phyloP scores from a whole-genome alignment of 805 yeast genomes.

The Lachancea thermotolerans region DNA sequence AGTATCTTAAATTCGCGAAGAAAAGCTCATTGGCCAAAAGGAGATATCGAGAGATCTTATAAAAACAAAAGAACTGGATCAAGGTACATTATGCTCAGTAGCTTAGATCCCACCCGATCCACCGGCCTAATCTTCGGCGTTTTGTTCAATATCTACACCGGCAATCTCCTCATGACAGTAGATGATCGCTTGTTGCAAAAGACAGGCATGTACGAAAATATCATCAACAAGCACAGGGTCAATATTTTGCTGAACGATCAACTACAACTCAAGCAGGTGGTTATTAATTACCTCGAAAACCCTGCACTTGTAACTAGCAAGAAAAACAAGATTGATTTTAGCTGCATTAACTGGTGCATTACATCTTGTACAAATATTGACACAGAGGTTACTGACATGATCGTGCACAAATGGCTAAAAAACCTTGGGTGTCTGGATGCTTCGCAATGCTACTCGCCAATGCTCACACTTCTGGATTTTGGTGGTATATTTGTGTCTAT shows the following conservation, averaged over 20 bases:
- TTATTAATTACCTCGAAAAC: constrained; percentile 83
- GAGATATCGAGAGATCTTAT: constrained; percentile 39
- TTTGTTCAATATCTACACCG: constrained; percentile 74
- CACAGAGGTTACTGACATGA: constrained; percentile 83
- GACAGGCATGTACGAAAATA: constrained; percentile 82
- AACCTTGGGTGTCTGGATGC: constrained; percentile 83
- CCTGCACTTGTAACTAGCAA: constrained; percentile 80
- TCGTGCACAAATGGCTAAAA: constrained; percentile 81
- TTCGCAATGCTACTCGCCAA: constrained; percentile 74
- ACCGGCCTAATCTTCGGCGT: constrained; percentile 83
- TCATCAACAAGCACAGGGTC: constrained; percentile 63
- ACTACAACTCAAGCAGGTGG: constrained; percentile 80
- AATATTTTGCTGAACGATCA: constrained; percentile 79
- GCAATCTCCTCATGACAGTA: constrained; percentile 74
- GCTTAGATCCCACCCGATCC: constrained; percentile 66
- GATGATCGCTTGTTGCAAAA: constrained; percentile 66
- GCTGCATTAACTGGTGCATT: constrained; percentile 80
- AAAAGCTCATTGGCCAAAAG: constrained; percentile 41
- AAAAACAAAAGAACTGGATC: constrained; percentile 24
- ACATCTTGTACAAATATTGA: constrained; percentile 86
- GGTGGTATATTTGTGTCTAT: constrained; percentile 93
- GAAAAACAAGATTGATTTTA: constrained; percentile 67
- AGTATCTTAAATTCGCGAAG: constrained; percentile 56
- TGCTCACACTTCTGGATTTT: constrained; percentile 82
- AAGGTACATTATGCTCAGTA: constrained; percentile 52